Conservation (phyloP, 176 grass and related monocot genomes). For the Secale cereale region DNA sequence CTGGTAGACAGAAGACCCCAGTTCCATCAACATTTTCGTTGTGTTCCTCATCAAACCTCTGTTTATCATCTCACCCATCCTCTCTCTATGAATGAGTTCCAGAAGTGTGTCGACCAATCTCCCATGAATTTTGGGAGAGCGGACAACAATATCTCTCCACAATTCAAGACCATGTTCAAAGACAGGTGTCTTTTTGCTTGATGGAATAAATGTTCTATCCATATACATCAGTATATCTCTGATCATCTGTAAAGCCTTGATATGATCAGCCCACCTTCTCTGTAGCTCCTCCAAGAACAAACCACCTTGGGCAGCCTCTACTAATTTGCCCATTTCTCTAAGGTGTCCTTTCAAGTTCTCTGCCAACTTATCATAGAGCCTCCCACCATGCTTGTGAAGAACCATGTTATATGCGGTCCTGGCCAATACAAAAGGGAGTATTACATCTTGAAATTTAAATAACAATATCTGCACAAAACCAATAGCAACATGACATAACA, state of each 20-base stretch:
- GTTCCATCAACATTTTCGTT: slow-evolving; percentile 61
- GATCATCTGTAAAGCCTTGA: slow-evolving; percentile 10
- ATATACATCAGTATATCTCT: slow-evolving; percentile 14
- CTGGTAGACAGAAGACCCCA: slow-evolving; percentile 54
- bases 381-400: slow-evolving; percentile 9
- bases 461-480: neutral
- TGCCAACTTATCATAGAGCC: neutral
- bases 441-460: neutral
- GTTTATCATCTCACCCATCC: slow-evolving; percentile 61
- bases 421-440: neutral
- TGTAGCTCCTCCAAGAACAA: slow-evolving; percentile 1
- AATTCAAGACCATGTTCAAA: slow-evolving; percentile 10
- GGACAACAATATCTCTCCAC: slow-evolving; percentile 9
- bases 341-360: slow-evolving; percentile 5
- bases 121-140: slow-evolving; percentile 3
- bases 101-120: slow-evolving; percentile 35
- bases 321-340: neutral
- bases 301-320: slow-evolving; percentile 17
- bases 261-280: slow-evolving; percentile 10
- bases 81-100: slow-evolving; percentile 56
- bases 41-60: slow-evolving; percentile 58
- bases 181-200: neutral
- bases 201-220: slow-evolving; percentile 4
- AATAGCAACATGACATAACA: neutral
- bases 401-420: slow-evolving; percentile 18